Conservation (phyloP, 2,329 filamentous ascomycete genomes). For the Arachnopeziza araneosa region DNA sequence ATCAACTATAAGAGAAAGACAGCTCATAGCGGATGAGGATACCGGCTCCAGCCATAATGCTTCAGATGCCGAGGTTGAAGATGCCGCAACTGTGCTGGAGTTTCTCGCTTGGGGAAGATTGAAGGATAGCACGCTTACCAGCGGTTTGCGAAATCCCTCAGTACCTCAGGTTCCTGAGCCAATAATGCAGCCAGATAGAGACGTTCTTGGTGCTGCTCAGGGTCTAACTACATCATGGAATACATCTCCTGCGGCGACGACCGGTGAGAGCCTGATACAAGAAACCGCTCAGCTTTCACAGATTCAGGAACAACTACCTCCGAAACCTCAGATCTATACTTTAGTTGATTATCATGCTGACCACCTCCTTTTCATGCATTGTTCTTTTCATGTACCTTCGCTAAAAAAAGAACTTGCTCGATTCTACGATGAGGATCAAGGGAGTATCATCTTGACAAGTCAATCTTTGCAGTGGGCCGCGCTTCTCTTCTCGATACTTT, state of each 20-base stretch:
- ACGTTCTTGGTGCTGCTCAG: conserved; percentile 6
- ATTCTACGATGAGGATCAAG: conserved; percentile 33
- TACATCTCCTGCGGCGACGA: conserved; percentile 9
- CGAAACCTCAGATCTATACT: conserved; percentile 10
- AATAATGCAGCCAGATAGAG: conserved; percentile 13
- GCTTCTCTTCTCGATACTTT: conserved; percentile 40
- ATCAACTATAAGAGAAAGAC: neutral
- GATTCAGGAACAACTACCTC: conserved; percentile 16
- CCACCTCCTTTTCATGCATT: conserved; percentile 18
- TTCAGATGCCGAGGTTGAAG: conserved; percentile 31
- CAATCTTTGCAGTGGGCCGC: conserved; percentile 41
- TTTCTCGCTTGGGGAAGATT: conserved; percentile 43
- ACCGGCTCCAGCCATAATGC: conserved; percentile 9
- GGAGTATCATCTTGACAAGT: conserved; percentile 29
- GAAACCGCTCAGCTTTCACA: conserved; percentile 10
- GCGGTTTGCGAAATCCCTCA: conserved; percentile 12
- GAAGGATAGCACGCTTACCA: conserved; percentile 33
- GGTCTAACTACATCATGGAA: conserved; percentile 5
- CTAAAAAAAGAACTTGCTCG: conserved; percentile 35
- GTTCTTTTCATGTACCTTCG: conserved; percentile 24
- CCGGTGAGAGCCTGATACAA: conserved; percentile 8
- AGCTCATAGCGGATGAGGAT: conserved; percentile 4
- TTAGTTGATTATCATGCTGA: conserved; percentile 15
- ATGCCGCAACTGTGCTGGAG: conserved; percentile 42
- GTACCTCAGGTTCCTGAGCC: conserved; percentile 3